These are phyloP conservation scores for Rhodamnia argentea DNA, from an alignment of 345 rosid genomes.

Conservation along the genomic window DNA sequence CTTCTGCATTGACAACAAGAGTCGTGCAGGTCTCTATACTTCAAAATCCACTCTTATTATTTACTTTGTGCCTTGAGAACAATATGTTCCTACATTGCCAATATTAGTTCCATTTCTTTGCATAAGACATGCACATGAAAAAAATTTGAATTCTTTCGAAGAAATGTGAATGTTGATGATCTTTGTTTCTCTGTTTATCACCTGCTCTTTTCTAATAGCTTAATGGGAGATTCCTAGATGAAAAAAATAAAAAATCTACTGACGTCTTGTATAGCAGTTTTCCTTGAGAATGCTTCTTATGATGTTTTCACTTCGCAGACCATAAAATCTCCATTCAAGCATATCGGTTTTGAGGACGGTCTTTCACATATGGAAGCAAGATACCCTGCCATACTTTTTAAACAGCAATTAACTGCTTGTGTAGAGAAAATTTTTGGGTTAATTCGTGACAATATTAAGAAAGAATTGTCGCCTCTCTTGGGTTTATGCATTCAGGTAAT, in stretches of 20 bases:
- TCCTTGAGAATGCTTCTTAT: neutral
- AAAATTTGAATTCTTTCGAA: neutral
- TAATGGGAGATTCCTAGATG: neutral
- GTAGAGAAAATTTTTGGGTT: constrained; percentile 98
- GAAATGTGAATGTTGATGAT: neutral
- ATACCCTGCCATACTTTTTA: constrained; percentile 88
- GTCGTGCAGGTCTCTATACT: constrained; percentile 36
- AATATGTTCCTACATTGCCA: neutral
- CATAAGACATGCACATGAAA: neutral
- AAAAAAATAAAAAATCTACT: neutral
- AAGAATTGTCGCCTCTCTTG: constrained; percentile 76
- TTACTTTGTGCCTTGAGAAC: neutral
- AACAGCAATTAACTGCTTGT: constrained; percentile 94
- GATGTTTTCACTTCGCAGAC: constrained; percentile 30
- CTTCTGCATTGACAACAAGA: constrained; percentile 57
- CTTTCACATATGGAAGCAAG: constrained; percentile 82
- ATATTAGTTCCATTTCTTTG: neutral
- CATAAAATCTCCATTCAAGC: constrained; percentile 72
- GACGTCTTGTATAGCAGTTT: neutral
- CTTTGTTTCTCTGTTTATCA: neutral
- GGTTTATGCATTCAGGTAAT: constrained; percentile 82
- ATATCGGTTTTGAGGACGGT: constrained; percentile 64
- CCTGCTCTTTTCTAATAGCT: neutral
- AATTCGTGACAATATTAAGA: constrained; percentile 92
- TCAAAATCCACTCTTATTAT: neutral